Evolutionary conservation across 23 red algal genomes (phyloP), one percentile per base, ranked within the genome.

Genomic region (Chondrus crispus): DNA sequence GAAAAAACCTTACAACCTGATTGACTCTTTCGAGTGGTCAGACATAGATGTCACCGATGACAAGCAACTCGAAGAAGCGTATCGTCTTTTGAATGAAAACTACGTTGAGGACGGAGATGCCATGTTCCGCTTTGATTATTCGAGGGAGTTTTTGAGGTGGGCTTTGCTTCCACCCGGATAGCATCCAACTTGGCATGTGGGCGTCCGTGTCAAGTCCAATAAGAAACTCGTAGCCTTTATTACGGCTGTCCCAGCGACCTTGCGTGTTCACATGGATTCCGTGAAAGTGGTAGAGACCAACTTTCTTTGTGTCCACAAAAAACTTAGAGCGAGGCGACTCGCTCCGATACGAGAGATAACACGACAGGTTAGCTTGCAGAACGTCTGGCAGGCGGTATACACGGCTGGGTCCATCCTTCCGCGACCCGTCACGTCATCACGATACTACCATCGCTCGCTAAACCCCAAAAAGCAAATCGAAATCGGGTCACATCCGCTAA

Each of bases 231-330:
- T 99, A 1, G 97, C 94, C 11, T 94, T 99, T 41, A 99, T 99
- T 80, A 81, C 91, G 41, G 97, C 97, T 40, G 69, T 99, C 37
- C 93, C 94, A 33, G 90, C 91, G 35, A 87, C 70, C 32, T 50
- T 98, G 26, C 42, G 12, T 18, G 46, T 95, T 0, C 81, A 91
- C 38, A 36, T 42, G 47, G 36, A 43, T 6, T 13, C 54, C 22
- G 44, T 89, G 24, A 35, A 32, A 36, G 84, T 89, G 78, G 94
- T 91, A 2, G 97, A 99, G 78, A 95, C 96, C 46, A 96, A 99
- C 78, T 99, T 99, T 60, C 94, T 99, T 12, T 99, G 97, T 49
- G 89, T 99, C 33, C 97, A 99, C 93, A 99, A 99, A 85, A 96
- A 94, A 57, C 83, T 99, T 22, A 74, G 97, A 11, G 44, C 85